These are phyloP conservation scores for Teratosphaeria destructans DNA, from an alignment of 2,329 filamentous ascomycete genomes.

Conservation along the genomic window DNA sequence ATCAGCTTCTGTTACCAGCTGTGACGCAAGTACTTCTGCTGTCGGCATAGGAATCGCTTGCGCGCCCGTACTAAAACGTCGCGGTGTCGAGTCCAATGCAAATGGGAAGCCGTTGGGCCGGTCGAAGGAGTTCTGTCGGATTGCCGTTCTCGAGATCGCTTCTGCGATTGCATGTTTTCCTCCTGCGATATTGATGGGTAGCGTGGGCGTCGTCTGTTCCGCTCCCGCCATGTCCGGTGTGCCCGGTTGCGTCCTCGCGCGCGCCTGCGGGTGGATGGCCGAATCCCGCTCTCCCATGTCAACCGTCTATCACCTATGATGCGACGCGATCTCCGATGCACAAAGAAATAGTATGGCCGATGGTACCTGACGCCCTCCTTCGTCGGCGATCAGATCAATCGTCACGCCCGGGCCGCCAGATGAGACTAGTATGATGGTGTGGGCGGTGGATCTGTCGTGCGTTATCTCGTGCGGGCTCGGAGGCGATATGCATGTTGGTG, in stretches of 20 bases:
- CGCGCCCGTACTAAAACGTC: slow-evolving; percentile 25
- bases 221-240: background rate
- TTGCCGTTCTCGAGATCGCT: slow-evolving; percentile 16
- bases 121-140: slow-evolving; percentile 24
- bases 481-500: background rate
- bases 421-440: background rate
- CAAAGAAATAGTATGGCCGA: background rate
- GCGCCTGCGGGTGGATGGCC: background rate
- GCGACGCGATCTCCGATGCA: background rate
- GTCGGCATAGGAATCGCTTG: slow-evolving; percentile 22
- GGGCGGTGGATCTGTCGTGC: background rate
- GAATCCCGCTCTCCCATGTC: background rate
- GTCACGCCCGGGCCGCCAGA: background rate
- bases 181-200: background rate
- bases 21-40: slow-evolving; percentile 20
- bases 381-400: background rate
- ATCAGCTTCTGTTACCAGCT: slow-evolving; percentile 18
- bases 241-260: background rate
- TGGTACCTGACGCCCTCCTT: background rate
- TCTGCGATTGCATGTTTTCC: slow-evolving; percentile 15
- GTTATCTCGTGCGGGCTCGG: background rate
- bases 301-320: background rate
- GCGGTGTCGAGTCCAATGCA: slow-evolving; percentile 19
- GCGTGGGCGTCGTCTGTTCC: background rate
- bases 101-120: slow-evolving; percentile 16